Evolutionary conservation across 176 grass and related monocot genomes (phyloP).

Genomic region (Oryza coarctata): DNA sequence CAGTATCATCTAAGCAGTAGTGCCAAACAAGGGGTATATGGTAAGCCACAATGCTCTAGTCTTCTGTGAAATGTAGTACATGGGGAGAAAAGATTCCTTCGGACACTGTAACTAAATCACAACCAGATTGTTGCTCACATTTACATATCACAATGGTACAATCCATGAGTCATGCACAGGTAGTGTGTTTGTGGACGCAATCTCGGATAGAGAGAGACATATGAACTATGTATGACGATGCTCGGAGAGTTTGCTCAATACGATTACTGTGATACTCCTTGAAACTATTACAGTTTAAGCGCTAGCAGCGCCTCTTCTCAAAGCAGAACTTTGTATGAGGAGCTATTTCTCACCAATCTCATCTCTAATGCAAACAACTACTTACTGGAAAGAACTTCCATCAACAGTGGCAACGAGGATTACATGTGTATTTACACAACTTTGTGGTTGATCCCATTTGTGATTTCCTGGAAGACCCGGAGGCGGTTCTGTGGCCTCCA

Average conservation of each 20-base stretch:
- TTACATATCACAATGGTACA: conserved; percentile 10
- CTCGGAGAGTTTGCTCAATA: background rate
- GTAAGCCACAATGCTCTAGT: conserved; percentile 22
- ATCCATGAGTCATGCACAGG: background rate
- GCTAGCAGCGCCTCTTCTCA: background rate
- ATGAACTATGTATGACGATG: background rate
- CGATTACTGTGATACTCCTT: background rate
- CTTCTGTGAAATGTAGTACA: conserved; percentile 1
- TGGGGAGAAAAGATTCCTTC: conserved; percentile 22
- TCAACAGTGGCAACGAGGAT: background rate
- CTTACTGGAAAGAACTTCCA: conserved; percentile 23
- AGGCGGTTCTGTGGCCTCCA: conserved; percentile 31
- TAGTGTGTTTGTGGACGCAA: background rate
- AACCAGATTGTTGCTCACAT: background rate
- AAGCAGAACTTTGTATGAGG: background rate
- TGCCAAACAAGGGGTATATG: conserved; percentile 26
- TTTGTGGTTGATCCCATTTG: conserved; percentile 39
- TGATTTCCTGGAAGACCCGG: conserved; percentile 63
- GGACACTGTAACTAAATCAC: background rate
- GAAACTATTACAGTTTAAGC: conserved; percentile 6
- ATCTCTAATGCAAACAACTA: background rate
- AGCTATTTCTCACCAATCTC: conserved; percentile 7
- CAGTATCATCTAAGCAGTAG: conserved; percentile 42
- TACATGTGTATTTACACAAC: conserved; percentile 10
- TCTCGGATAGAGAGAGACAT: background rate